phyloP scores from a whole-genome alignment of 1,284 basidiomycete species.

The Boletus sp. region DNA sequence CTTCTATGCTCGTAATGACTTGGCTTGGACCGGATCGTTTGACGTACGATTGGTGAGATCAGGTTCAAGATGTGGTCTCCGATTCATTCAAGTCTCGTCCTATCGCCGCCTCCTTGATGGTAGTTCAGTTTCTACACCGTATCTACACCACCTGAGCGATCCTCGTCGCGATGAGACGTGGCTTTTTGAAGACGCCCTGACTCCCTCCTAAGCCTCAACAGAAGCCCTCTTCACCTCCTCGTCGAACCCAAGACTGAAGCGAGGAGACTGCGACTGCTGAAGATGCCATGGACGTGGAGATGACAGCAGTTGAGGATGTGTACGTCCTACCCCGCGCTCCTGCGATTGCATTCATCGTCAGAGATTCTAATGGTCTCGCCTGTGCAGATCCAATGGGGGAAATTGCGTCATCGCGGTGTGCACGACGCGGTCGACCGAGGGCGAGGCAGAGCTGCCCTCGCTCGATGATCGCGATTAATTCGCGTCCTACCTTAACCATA shows the following conservation, averaged over 20 bases:
- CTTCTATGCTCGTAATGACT: too few species aligned
- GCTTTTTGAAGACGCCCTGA: slow-evolving; percentile 3
- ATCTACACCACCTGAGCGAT: not conserved
- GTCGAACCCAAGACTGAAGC: not conserved
- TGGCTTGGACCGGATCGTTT: too few species aligned
- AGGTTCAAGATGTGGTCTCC: too few species aligned
- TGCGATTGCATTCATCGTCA: too few species aligned
- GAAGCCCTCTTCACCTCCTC: not conserved
- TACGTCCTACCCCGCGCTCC: not conserved
- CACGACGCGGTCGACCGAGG: not conserved
- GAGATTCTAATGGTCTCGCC: not conserved
- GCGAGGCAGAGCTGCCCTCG: not conserved
- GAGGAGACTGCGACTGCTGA: too few species aligned
- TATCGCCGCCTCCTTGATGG: not conserved
- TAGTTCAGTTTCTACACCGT: too few species aligned
- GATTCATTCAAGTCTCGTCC: not conserved
- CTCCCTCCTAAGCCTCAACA: not conserved
- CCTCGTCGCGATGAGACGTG: slow-evolving; percentile 16
- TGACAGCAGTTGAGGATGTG: not conserved
- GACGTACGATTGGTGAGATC: too few species aligned
- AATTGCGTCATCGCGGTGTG: not conserved
- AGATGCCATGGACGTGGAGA: not conserved
- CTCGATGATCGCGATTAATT: not conserved
- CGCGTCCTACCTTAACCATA: not conserved
- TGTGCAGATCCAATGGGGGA: not conserved